Conservation (phyloP, 2,329 filamentous ascomycete species). For the Fusarium solani-melongenae region DNA sequence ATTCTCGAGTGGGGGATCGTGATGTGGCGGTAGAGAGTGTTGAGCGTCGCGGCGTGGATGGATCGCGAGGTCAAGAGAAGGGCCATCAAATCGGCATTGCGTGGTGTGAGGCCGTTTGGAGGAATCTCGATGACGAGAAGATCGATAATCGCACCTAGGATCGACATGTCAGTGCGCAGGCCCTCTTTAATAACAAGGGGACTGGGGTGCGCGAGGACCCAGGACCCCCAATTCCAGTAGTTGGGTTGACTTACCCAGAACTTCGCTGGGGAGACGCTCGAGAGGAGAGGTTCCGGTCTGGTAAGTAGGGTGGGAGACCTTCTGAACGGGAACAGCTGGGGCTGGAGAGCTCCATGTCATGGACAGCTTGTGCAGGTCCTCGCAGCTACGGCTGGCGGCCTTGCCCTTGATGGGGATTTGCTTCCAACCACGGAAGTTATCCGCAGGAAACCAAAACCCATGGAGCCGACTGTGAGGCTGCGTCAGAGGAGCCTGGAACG, state of each 20-base stretch:
- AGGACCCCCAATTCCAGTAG: constrained; percentile 3
- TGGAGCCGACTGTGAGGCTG: constrained; percentile 67
- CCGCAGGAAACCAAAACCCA: constrained; percentile 67
- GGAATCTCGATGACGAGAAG: constrained; percentile 78
- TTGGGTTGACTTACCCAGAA: constrained; percentile 69
- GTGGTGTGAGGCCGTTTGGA: constrained; percentile 77
- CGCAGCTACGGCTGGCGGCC: constrained; percentile 69
- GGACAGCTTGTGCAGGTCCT: constrained; percentile 66
- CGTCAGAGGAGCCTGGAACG: constrained; percentile 64
- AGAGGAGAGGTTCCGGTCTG: constrained; percentile 65
- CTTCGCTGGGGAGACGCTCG: constrained; percentile 76
- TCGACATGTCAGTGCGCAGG: constrained; percentile 36
- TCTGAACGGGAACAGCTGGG: constrained; percentile 44
- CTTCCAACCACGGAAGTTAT: constrained; percentile 72
- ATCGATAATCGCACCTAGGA: constrained; percentile 76
- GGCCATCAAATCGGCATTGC: constrained; percentile 82
- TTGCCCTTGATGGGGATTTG: constrained; percentile 69
- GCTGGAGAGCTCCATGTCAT: constrained; percentile 64
- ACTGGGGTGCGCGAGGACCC: constrained; percentile 15
- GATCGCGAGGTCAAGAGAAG: constrained; percentile 80
- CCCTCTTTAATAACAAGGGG: constrained; percentile 19
- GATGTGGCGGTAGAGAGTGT: constrained; percentile 81
- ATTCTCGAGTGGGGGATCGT: constrained; percentile 86
- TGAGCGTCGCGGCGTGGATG: constrained; percentile 77
- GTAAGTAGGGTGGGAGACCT: constrained; percentile 41